Percentiles rank a stretch among this genome's conserved stretches.
Evolutionary conservation across 257 asterid species (phyloP).

Genomic region (Perilla frutescens): DNA sequence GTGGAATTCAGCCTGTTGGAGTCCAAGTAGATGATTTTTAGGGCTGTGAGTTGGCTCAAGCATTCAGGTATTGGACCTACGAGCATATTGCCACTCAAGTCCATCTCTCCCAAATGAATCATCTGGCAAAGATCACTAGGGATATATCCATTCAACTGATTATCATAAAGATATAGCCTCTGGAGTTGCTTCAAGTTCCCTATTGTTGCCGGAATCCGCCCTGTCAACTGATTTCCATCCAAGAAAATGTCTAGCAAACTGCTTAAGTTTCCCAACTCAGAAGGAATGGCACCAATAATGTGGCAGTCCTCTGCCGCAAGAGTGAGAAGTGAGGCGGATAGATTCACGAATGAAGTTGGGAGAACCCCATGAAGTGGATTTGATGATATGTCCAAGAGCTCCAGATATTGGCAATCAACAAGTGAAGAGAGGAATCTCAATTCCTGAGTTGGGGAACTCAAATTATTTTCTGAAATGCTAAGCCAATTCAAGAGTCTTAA

Average conservation of each 20-base stretch:
- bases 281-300: conserved; percentile 43
- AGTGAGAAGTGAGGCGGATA: conserved; percentile 33
- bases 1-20: conserved; percentile 36
- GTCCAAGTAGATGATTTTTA: not conserved
- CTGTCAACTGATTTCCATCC: not conserved
- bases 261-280: conserved; percentile 34
- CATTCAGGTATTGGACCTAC: conserved; percentile 44
- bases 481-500: not conserved
- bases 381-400: not conserved
- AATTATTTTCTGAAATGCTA: conserved; percentile 27
- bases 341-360: conserved; percentile 35
- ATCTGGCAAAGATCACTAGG: conserved; percentile 30
- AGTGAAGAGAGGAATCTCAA: conserved; percentile 19
- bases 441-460: conserved; percentile 29
- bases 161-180: not conserved
- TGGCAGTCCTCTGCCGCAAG: not conserved
- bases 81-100: conserved; percentile 23
- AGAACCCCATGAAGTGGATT: conserved; percentile 30
- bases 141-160: conserved; percentile 29
- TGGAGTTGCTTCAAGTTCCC: not conserved
- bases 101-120: conserved; percentile 11
- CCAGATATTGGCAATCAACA: conserved; percentile 35
- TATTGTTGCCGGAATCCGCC: not conserved
- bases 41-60: conserved; percentile 28
- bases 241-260: not conserved